These are phyloP conservation scores for Penicillium griseofulvum DNA, from an alignment of 2,329 filamentous ascomycete species.

Conservation along the genomic window DNA sequence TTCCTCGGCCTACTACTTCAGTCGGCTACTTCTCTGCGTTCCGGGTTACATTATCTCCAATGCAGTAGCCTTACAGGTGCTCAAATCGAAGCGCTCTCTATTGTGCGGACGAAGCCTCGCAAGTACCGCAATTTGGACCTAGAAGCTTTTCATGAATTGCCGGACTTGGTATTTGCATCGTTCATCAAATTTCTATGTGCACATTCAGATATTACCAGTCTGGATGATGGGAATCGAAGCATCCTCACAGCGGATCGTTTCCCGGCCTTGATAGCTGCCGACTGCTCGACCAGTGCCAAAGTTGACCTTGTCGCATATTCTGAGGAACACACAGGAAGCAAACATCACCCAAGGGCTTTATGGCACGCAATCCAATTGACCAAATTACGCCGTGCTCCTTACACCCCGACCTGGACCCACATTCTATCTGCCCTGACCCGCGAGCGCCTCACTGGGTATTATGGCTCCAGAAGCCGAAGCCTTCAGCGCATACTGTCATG, in stretches of 20 bases:
- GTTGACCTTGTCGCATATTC: conserved; percentile 23
- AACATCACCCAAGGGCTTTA: conserved; percentile 29
- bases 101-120: conserved; percentile 15
- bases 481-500: conserved; percentile 38
- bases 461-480: conserved; percentile 20
- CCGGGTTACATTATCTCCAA: conserved; percentile 45
- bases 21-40: conserved; percentile 38
- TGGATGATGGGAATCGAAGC: conserved; percentile 11
- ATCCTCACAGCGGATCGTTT: conserved; percentile 28
- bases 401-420: conserved; percentile 37
- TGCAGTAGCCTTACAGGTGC: conserved; percentile 35
- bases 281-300: not conserved
- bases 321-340: conserved; percentile 7
- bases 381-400: conserved; percentile 27
- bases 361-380: conserved; percentile 40
- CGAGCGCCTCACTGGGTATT: conserved; percentile 20
- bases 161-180: conserved; percentile 42
- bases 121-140: conserved; percentile 14
- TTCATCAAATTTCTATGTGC: conserved; percentile 46
- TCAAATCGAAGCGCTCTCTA: conserved; percentile 32
- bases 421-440: conserved; percentile 34
- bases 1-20: conserved; percentile 53
- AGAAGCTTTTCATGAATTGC: conserved; percentile 29
- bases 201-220: conserved; percentile 21
- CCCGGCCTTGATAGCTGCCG: conserved; percentile 4